Base-by-base conservation (phyloP, 2,329 filamentous ascomycete genomes). In the Ophiostoma himal-ulmi region DNA sequence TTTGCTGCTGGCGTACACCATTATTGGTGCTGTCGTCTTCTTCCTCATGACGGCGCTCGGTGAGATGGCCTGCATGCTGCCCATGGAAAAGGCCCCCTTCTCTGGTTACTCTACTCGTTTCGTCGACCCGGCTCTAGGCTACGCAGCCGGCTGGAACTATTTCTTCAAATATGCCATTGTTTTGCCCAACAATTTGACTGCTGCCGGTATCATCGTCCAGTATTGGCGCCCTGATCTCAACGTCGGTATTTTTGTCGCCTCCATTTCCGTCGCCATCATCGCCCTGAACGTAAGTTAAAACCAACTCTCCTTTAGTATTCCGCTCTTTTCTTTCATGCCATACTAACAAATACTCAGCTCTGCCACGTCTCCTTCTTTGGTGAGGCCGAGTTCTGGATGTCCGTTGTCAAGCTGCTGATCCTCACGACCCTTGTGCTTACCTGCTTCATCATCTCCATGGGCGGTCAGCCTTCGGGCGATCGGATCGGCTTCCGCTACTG, bases 241-340 rank as follows among this genome's bases (percentile, higher is more conserved):
- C n/a, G 52, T 67, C 70, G 90, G 85, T 71, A 88, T 93, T 74
- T 91, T 90, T 79, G 92, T 93, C 75, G 84, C 84, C 54, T 81
- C 93, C 70, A 93, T 93, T 89, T 20, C 80, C 1, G 86, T 81
- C 3, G 83, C 87, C 1, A 89, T 86, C 83, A 88, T 90, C 71
- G 82, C 84, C 67, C 80, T 88, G 54, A 82, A 88, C 71, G 62
- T 65, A 22, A 26, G 52, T 39, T 39, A 36, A 11, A 7, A n/a
- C 34, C 11, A 6, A 6, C 2, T 22, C 1, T 22, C 13, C 5
- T 13, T 22, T 22, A 13, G 20, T 6, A 5, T 37, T 17, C 30
- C 30, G 30, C 30, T 2, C 30, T 26, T 30, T 60, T 60, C 7
- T 0, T 30, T 79, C 88, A 26, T 30, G 84, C 41, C 80, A 87